A percentile compares a stretch with the other conserved stretches of the same genome.
phyloP scores from a whole-genome alignment of 2,329 filamentous ascomycete species.

The Talaromyces sp. region DNA sequence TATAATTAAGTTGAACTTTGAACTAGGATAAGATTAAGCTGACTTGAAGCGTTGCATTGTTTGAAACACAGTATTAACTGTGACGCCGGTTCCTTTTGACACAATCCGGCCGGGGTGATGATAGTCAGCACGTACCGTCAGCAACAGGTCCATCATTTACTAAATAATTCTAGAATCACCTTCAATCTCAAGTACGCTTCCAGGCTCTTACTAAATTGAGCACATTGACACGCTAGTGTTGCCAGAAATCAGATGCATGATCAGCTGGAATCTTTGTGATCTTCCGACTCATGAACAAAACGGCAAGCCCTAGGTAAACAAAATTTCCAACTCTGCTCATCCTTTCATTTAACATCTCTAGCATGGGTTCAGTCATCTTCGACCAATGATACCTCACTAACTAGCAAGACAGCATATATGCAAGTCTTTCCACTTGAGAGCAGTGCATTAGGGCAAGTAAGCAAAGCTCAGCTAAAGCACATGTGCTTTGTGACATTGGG shows the following conservation, averaged over 20 bases:
- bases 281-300: neutral
- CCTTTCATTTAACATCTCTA: neutral
- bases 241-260: neutral
- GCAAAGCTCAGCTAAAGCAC: neutral
- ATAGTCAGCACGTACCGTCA: neutral
- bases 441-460: neutral
- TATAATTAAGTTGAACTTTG: neutral
- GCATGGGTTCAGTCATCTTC: neutral
- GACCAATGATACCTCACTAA: neutral
- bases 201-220: neutral
- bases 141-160: neutral
- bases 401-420: neutral
- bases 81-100: neutral
- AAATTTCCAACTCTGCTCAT: neutral
- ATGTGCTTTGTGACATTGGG: neutral
- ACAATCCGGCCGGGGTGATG: neutral
- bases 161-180: neutral
- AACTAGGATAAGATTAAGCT: neutral
- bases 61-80: neutral
- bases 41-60: conserved; percentile 1
- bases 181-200: neutral
- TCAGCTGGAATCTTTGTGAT: neutral
- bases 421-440: neutral
- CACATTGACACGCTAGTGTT: neutral
- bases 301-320: neutral